Evolutionary conservation across 2,329 filamentous ascomycete species (phyloP).

Genomic region (Arachnomyces sp.): DNA sequence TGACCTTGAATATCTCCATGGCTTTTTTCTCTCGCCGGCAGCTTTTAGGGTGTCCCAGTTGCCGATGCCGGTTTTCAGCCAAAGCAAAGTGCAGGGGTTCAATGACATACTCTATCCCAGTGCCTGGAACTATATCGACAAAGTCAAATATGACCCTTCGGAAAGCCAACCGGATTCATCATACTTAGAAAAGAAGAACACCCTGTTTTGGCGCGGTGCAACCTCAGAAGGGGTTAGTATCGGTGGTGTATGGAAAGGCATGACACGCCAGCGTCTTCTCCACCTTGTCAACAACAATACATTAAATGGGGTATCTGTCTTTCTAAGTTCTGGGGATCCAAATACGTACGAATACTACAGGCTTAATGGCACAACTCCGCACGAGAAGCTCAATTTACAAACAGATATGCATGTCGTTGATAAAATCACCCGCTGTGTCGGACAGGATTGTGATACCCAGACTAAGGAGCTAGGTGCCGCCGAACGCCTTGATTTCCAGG

Average conservation of each 20-base stretch:
- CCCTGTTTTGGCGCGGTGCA: slow-evolving; percentile 68
- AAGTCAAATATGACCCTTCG: slow-evolving; percentile 46
- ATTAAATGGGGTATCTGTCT: slow-evolving; percentile 37
- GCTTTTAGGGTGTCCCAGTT: slow-evolving; percentile 55
- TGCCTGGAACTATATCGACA: slow-evolving; percentile 55
- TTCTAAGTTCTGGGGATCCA: slow-evolving; percentile 43
- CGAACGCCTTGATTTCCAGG: slow-evolving; percentile 43
- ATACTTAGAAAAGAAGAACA: slow-evolving; percentile 57
- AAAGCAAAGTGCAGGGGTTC: slow-evolving; percentile 64
- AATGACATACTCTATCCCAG: slow-evolving; percentile 69
- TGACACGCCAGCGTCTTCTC: slow-evolving; percentile 63
- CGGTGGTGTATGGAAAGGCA: slow-evolving; percentile 56
- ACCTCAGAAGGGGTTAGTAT: slow-evolving; percentile 50
- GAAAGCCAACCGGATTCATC: slow-evolving; percentile 44
- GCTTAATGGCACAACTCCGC: slow-evolving; percentile 33
- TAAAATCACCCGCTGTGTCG: slow-evolving; percentile 49
- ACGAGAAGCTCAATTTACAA: slow-evolving; percentile 46
- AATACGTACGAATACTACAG: slow-evolving; percentile 50
- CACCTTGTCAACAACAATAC: slow-evolving; percentile 54
- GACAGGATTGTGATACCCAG: slow-evolving; percentile 47
- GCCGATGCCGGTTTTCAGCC: slow-evolving; percentile 67
- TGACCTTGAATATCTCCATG: slow-evolving; percentile 65
- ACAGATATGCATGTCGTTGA: slow-evolving; percentile 54
- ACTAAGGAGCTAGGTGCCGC: slow-evolving; percentile 45
- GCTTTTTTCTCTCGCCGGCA: slow-evolving; percentile 61